Evolutionary conservation across 2,329 filamentous ascomycete species (phyloP), one percentile per base, ranked within the genome.

Genomic region (Trichophyton benhamiae): DNA sequence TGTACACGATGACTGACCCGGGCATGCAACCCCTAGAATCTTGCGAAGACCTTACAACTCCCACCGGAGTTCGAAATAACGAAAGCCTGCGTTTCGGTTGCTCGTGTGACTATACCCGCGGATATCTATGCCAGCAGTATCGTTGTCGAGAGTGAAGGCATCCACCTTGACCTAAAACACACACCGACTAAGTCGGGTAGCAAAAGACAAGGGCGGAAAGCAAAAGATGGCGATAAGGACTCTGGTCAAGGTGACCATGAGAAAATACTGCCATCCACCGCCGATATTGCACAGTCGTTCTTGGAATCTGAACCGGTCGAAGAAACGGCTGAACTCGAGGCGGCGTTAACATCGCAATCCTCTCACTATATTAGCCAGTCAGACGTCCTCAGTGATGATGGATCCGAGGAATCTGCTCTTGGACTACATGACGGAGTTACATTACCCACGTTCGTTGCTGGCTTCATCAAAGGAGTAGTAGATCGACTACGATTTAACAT

Each of bases 61-160:
- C 91, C 91, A 0, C 76, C 85, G 0, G 82, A 83, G 4, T 83
- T 94, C 69, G 80, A 83, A 63, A 78, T 96, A 11, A 82, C 83
- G 59, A 86, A 84, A 70, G 91, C 92, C 61, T 86, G 85, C 65
- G 84, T 96, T 59, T 77, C 87, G 2, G 79, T 87, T 5, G 82
- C 97, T 25, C 87, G 88, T 68, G 78, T 96, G 60, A 95, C 87
- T 6, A 82, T 97, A 58, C 90, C 92, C 11, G 86, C 94, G 71
- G 89, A 96, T 73, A 86, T 96, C 66, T 91, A 91, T 72, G 87
- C 85, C 60, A 91, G 87, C 67, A 86, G 89, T 30, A 95, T 97
- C 70, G 79, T 83, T 33, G 83, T 92, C 68, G 88, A 96, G 70
- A 81, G 92, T 22, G 85, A 92, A 67, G 91, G 90, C 20, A 83